phyloP scores from a whole-genome alignment of 2,329 filamentous ascomycete species.

The Penicillium sp. region DNA sequence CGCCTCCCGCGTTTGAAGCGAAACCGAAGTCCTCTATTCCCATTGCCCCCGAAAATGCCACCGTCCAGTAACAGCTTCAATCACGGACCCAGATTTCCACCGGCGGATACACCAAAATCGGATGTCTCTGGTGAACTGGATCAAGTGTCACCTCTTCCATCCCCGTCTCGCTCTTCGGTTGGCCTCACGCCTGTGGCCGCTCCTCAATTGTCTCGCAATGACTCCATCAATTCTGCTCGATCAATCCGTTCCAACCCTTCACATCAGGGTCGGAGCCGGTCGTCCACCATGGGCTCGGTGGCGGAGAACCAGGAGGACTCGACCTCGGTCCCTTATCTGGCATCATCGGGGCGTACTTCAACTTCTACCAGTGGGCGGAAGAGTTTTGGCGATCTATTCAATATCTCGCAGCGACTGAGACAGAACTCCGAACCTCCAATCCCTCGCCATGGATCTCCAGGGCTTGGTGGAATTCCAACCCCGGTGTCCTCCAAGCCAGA shows the following conservation, averaged over 20 bases:
- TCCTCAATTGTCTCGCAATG: slow-evolving; percentile 51
- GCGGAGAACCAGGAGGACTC: slow-evolving; percentile 67
- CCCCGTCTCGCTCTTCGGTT: slow-evolving; percentile 49
- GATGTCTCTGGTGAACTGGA: slow-evolving; percentile 28
- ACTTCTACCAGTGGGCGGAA: slow-evolving; percentile 80
- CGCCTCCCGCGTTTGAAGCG: slow-evolving; percentile 69
- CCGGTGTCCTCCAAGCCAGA: slow-evolving; percentile 64
- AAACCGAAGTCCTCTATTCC: slow-evolving; percentile 74
- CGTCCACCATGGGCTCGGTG: slow-evolving; percentile 83
- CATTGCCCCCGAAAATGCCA: slow-evolving; percentile 65
- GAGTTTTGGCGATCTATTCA: slow-evolving; percentile 86
- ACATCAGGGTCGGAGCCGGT: slow-evolving; percentile 60
- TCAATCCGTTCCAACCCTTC: slow-evolving; percentile 57
- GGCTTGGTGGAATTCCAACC: slow-evolving; percentile 56
- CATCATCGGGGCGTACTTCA: slow-evolving; percentile 59
- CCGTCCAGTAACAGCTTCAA: slow-evolving; percentile 10
- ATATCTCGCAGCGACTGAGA: slow-evolving; percentile 65
- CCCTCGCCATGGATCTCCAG: slow-evolving; percentile 59
- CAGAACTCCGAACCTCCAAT: slow-evolving; percentile 70
- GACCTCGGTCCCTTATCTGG: slow-evolving; percentile 58
- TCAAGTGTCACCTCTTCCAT: slow-evolving; percentile 40
- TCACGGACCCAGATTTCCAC: slow-evolving; percentile 17
- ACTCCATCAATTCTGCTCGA: slow-evolving; percentile 59
- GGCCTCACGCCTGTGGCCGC: slow-evolving; percentile 45
- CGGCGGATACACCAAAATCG: slow-evolving; percentile 20